phyloP scores from a whole-genome alignment of 1,284 basidiomycete genomes.

The Heterobasidion irregulare region DNA sequence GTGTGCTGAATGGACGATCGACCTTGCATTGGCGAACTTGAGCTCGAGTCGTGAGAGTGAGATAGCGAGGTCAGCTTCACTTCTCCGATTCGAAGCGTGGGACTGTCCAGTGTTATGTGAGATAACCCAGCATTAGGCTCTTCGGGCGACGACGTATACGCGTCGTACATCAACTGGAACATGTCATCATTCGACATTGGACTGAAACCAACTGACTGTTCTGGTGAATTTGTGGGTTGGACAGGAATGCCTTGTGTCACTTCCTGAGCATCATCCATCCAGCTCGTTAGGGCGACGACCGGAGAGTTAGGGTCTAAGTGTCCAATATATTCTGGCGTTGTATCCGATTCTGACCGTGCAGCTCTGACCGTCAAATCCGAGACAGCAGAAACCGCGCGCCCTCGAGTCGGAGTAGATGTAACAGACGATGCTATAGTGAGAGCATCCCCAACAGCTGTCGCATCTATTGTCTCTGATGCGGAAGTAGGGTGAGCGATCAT shows the following conservation, averaged over 20 bases:
- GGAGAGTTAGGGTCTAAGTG: not conserved
- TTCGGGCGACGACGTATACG: constrained; percentile 8
- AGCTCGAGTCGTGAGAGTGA: too few relatives aligned
- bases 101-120: not conserved
- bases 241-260: not conserved
- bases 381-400: not conserved
- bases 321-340: not conserved
- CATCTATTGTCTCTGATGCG: not conserved
- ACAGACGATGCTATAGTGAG: not conserved
- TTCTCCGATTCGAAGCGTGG: not conserved
- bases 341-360: not conserved
- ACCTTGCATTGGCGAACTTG: too few relatives aligned
- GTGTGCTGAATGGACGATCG: too few relatives aligned
- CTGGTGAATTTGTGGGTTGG: not conserved
- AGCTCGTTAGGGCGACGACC: not conserved
- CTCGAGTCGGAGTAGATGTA: too few relatives aligned
- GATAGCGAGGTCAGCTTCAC: not conserved
- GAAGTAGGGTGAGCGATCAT: not conserved
- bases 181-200: not conserved
- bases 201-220: too few relatives aligned
- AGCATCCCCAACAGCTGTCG: not conserved
- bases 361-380: not conserved
- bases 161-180: constrained; percentile 10
- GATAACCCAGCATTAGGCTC: not conserved
- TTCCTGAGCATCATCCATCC: not conserved